Evolutionary conservation across 179 eudicot species (phyloP).

Genomic region (Patellifolia procumbens): DNA sequence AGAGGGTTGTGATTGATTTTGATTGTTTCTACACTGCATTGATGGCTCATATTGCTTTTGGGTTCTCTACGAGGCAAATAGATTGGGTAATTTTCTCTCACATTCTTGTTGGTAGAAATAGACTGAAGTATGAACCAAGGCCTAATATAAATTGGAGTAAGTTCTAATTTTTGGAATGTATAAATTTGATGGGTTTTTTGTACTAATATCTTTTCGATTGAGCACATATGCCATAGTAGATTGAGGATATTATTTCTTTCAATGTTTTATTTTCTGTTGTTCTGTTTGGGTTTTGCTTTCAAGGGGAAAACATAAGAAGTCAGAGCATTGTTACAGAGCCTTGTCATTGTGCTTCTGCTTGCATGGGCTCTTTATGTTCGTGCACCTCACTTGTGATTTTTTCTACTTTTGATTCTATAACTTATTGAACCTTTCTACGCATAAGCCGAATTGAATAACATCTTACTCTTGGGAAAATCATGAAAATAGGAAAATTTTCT

Average conservation of each 20-base stretch:
- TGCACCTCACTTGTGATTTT: not conserved
- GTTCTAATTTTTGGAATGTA: not conserved
- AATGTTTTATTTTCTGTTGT: not conserved
- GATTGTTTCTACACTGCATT: conserved; percentile 73
- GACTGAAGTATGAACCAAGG: not conserved
- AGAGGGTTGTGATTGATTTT: conserved; percentile 80
- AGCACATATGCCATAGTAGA: too few species aligned
- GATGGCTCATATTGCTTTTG: conserved; percentile 89
- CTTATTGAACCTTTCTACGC: not conserved
- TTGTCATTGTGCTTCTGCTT: not conserved
- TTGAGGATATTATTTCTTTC: too few species aligned
- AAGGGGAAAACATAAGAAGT: not conserved
- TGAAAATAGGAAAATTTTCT: not conserved
- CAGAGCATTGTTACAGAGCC: not conserved
- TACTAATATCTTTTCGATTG: not conserved
- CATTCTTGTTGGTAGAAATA: conserved; percentile 6
- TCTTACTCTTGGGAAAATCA: not conserved
- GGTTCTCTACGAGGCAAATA: conserved; percentile 80
- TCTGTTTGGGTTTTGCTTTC: not conserved
- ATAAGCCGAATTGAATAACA: not conserved
- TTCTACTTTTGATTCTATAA: not conserved
- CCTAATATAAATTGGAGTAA: too few species aligned
- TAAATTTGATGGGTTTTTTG: conserved; percentile 3
- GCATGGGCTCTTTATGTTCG: not conserved
- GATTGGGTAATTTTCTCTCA: conserved; percentile 63